Evolutionary conservation across 106 monocot species (phyloP).

Genomic region (Apostasia shenzhenica): DNA sequence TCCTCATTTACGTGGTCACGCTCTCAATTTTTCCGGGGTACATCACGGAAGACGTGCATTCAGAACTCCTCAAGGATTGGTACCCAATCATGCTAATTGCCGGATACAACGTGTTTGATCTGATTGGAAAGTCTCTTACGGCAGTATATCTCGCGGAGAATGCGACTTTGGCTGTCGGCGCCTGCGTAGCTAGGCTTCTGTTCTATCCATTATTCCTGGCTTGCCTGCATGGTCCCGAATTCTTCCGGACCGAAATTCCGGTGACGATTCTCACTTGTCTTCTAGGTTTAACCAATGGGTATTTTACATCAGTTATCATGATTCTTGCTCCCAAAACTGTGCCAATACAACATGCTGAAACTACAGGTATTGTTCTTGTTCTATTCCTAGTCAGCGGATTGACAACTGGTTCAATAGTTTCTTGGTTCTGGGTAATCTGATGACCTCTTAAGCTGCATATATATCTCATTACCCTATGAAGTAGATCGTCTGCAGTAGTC

Average conservation of each 20-base stretch:
- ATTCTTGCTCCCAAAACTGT: slow-evolving; percentile 52
- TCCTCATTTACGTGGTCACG: slow-evolving; percentile 38
- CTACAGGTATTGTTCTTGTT: slow-evolving; percentile 45
- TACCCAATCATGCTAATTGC: slow-evolving; percentile 47
- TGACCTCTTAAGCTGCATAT: not conserved
- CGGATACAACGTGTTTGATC: slow-evolving; percentile 48
- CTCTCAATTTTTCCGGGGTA: slow-evolving; percentile 57
- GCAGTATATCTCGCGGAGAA: slow-evolving; percentile 33
- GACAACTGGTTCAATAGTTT: slow-evolving; percentile 23
- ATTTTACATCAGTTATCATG: slow-evolving; percentile 45
- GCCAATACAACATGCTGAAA: slow-evolving; percentile 56
- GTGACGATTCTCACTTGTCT: slow-evolving; percentile 41
- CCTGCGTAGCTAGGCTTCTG: slow-evolving; percentile 29
- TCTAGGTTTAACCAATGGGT: slow-evolving; percentile 52
- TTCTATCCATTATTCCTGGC: slow-evolving; percentile 45
- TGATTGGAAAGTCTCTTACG: slow-evolving; percentile 39
- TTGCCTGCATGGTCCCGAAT: slow-evolving; percentile 38
- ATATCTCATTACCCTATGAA: not conserved
- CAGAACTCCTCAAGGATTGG: slow-evolving; percentile 46
- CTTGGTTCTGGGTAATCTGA: slow-evolving; percentile 54
- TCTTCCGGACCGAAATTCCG: slow-evolving; percentile 45
- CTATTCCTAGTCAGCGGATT: slow-evolving; percentile 35
- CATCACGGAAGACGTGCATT: slow-evolving; percentile 56
- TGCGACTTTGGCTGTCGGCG: slow-evolving; percentile 21
- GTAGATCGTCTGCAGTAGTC: too few relatives aligned